Evolutionary conservation across 169 alveolate genomes (phyloP), one percentile per base, ranked within the genome.

Genomic region (Theileria orientalis): DNA sequence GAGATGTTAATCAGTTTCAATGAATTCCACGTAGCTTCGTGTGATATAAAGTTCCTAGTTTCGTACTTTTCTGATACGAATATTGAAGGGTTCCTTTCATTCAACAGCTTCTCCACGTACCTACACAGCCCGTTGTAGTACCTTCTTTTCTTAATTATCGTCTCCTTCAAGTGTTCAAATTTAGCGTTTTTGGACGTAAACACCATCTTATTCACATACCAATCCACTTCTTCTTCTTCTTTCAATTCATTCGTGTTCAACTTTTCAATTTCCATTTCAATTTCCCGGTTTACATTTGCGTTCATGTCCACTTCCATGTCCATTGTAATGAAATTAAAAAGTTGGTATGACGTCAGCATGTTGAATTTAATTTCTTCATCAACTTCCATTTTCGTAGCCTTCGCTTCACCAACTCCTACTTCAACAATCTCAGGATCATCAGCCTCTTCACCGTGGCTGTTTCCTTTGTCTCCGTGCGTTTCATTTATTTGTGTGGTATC

Each of bases 121-220:
- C 33, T 68, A 52, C 61, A 68, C 29, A 51, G 47, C 5, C 30
- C 2, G 56, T 25, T 51, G 56, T 63, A 79, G 0, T 3, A 49
- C 32, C 5, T 13, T n/a, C 87, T 74, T 46, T 73, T 79, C 57
- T 29, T 67, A 29, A 51, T 42, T 23, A 79, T 71, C 13, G 63
- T 41, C 35, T 66, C 71, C 42, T 25, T 14, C 23, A 79, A 33
- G 52, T 79, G 72, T 7, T 60, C 66, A 7, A 70, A 3, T n/a
- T 71, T 63, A 23, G 82, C 82, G 52, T 68, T 61, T 37, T 79
- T 79, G 69, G 70, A 54, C 29, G 62, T 62, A 5, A 30, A 30
- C 13, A 61, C 68, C 87, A 79, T 79, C 47, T 79, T 79, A 13
- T 40, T 47, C 8, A 79, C 78, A 37, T 62, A 57, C 9, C 25